phyloP scores from a whole-genome alignment of 129 eudicot genomes.

The Flaveria bidentis region DNA sequence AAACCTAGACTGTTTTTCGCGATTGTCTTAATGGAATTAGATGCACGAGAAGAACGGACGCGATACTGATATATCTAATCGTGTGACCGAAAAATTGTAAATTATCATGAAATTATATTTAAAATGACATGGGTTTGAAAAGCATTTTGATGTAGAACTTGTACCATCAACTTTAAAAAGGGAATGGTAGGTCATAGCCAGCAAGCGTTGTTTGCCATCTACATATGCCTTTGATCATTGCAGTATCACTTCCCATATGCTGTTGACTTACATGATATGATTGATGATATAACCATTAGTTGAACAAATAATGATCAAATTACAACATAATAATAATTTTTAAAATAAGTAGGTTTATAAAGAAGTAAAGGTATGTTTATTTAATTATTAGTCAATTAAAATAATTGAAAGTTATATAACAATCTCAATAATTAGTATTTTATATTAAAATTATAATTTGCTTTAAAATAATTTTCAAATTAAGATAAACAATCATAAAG shows the following conservation, averaged over 20 bases:
- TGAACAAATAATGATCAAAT: constrained; percentile 5
- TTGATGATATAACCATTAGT: background rate
- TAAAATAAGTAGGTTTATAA: constrained; percentile 1
- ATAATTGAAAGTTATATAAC: background rate
- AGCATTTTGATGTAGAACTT: constrained; percentile 36
- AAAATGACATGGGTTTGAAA: constrained; percentile 20
- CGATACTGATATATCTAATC: background rate
- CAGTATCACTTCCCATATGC: constrained; percentile 7
- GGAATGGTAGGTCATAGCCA: constrained; percentile 46
- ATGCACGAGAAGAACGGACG: background rate
- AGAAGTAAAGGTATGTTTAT: background rate
- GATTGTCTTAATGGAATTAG: background rate
- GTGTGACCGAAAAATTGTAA: constrained; percentile 15
- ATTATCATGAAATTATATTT: background rate
- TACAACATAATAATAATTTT: background rate
- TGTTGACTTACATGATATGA: background rate
- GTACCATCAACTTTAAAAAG: constrained; percentile 35
- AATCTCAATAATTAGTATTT: too few species aligned
- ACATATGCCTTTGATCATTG: constrained; percentile 33
- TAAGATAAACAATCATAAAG: too few species aligned
- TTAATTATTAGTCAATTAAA: background rate
- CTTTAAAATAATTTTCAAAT: too few species aligned
- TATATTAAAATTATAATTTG: too few species aligned
- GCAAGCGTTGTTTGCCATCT: constrained; percentile 61
- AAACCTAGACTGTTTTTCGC: constrained; percentile 12